phyloP scores from a whole-genome alignment of 129 eudicot genomes.

The Pulicaria dysenterica region DNA sequence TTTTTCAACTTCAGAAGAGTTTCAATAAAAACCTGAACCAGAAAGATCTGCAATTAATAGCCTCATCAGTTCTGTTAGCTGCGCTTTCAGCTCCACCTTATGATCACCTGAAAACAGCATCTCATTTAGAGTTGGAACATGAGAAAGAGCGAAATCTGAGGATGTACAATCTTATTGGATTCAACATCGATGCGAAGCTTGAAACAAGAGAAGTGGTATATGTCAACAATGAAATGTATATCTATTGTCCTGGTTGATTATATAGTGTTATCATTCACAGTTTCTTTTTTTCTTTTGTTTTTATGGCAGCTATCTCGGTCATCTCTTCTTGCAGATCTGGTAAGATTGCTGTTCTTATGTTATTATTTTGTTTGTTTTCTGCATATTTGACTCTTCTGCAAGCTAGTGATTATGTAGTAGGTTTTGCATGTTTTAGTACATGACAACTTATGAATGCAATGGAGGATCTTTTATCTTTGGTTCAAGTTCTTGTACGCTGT shows the following conservation, averaged over 20 bases:
- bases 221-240: not conserved
- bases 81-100: conserved; percentile 85
- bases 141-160: conserved; percentile 66
- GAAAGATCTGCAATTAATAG: conserved; percentile 90
- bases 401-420: not conserved
- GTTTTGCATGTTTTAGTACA: not conserved
- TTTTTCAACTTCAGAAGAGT: conserved; percentile 81
- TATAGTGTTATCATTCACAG: not conserved
- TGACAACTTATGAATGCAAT: not conserved
- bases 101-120: conserved; percentile 55
- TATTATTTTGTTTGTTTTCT: not conserved
- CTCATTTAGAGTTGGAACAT: conserved; percentile 82
- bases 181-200: conserved; percentile 62
- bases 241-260: not conserved
- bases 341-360: conserved; percentile 32
- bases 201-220: conserved; percentile 82
- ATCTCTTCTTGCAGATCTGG: conserved; percentile 72
- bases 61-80: conserved; percentile 89
- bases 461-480: no score
- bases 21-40: conserved; percentile 87
- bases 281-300: conserved; percentile 11
- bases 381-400: not conserved
- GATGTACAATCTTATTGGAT: conserved; percentile 82
- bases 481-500: no score
- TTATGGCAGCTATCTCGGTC: conserved; percentile 65